A percentile compares a stretch with the other conserved stretches of the same genome.
These are phyloP conservation scores for Carex cristatella DNA, from an alignment of 176 grass and related monocot genomes.

Conservation along the genomic window DNA sequence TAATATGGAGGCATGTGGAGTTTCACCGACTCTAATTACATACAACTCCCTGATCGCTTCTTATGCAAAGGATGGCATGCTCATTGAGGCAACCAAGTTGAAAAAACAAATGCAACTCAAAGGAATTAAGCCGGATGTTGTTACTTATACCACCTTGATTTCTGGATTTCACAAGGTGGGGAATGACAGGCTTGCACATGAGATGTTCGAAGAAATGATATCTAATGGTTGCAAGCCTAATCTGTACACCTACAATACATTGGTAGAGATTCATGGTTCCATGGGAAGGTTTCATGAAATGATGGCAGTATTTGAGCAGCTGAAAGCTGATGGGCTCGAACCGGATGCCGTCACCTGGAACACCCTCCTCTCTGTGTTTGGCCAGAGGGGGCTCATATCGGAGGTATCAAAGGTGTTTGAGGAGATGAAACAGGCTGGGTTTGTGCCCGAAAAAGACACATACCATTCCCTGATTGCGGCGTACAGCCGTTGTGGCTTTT, in stretches of 20 bases:
- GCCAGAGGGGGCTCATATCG: constrained; percentile 71
- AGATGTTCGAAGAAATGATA: constrained; percentile 59
- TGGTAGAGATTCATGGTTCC: constrained; percentile 75
- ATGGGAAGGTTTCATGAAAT: constrained; percentile 68
- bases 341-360: constrained; percentile 84
- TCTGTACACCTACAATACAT: constrained; percentile 71
- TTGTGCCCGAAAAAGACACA: constrained; percentile 77
- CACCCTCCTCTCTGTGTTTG: constrained; percentile 71
- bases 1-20: constrained; percentile 62
- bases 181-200: constrained; percentile 52
- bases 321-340: constrained; percentile 45
- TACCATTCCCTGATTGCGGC: constrained; percentile 84
- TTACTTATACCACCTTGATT: constrained; percentile 87
- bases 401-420: constrained; percentile 74
- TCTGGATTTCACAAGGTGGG: constrained; percentile 70
- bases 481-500: constrained; percentile 83
- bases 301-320: constrained; percentile 71
- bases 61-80: constrained; percentile 62
- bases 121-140: constrained; percentile 63
- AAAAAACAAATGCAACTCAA: constrained; percentile 74
- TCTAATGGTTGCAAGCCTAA: constrained; percentile 61
- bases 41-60: constrained; percentile 83
- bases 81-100: constrained; percentile 51
- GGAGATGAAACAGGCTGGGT: constrained; percentile 92
- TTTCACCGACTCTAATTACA: constrained; percentile 47